Conservation (phyloP, 129 eudicot genomes). For the Chrysanthemum lavandulifolium region DNA sequence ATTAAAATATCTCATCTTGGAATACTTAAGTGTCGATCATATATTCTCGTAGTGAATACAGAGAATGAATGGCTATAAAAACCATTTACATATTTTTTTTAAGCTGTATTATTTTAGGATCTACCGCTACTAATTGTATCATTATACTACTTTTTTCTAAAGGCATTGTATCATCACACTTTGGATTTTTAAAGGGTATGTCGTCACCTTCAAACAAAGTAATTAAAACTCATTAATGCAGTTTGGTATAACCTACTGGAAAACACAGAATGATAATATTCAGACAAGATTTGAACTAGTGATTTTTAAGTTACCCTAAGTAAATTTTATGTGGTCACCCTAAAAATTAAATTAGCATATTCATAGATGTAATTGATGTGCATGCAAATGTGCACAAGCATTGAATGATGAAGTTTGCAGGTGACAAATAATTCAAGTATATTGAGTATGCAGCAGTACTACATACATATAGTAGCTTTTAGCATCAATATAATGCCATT, state of each 20-base stretch:
- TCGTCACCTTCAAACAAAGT: no score
- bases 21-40: neutral
- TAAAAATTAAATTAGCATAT: neutral
- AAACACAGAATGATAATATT: no score
- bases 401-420: constrained; percentile 31
- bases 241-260: no score
- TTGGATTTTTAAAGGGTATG: no score
- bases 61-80: neutral
- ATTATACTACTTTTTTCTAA: neutral
- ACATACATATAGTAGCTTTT: constrained; percentile 11
- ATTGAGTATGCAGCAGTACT: constrained; percentile 11
- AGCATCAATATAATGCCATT: constrained; percentile 22
- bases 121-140: no score
- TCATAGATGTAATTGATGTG: neutral
- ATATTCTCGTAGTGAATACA: neutral
- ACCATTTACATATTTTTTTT: no score
- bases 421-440: constrained; percentile 18
- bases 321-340: neutral
- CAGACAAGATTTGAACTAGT: neutral
- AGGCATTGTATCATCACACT: no score
- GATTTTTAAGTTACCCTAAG: neutral
- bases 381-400: constrained; percentile 19
- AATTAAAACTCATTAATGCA: no score
- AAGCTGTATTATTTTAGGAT: no score
- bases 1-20: neutral